Percentiles rank a stretch among this genome's conserved stretches.
phyloP scores from a whole-genome alignment of 2,329 filamentous ascomycete genomes.

The Botrytis aclada region DNA sequence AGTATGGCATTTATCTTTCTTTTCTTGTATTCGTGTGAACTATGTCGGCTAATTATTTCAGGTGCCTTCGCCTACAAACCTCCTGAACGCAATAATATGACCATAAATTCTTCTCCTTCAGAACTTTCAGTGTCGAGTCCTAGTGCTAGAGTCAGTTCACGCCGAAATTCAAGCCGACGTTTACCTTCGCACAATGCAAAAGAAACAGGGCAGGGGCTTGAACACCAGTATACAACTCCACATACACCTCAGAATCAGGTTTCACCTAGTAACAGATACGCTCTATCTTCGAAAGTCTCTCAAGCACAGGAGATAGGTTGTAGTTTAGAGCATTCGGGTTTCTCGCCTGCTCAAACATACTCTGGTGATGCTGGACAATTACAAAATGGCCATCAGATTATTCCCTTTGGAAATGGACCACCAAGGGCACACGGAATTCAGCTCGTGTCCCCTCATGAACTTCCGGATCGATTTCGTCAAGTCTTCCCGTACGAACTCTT shows the following conservation, averaged over 20 bases:
- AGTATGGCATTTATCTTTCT: constrained; percentile 24
- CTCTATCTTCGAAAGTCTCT: neutral
- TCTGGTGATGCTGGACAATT: neutral
- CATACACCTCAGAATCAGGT: constrained; percentile 15
- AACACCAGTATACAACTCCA: neutral
- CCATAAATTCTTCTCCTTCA: constrained; percentile 28
- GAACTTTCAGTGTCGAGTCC: constrained; percentile 32
- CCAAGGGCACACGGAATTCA: constrained; percentile 49
- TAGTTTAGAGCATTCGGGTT: neutral
- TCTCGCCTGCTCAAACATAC: neutral
- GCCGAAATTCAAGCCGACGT: constrained; percentile 25
- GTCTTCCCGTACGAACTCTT: constrained; percentile 73
- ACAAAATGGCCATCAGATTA: constrained; percentile 15
- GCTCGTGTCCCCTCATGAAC: constrained; percentile 54
- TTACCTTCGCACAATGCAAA: neutral
- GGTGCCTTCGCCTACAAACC: constrained; percentile 27
- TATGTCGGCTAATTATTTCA: constrained; percentile 25
- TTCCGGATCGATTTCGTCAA: constrained; percentile 67
- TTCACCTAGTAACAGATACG: constrained; percentile 1
- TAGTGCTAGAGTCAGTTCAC: constrained; percentile 30
- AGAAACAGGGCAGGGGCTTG: neutral
- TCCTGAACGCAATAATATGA: constrained; percentile 17
- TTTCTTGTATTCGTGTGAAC: neutral
- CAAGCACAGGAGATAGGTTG: constrained; percentile 4
- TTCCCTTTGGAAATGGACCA: constrained; percentile 32